Evolutionary conservation across 257 asterid species (phyloP), one percentile per base, ranked within the genome.

Genomic region (Galeopsis tetrahit): DNA sequence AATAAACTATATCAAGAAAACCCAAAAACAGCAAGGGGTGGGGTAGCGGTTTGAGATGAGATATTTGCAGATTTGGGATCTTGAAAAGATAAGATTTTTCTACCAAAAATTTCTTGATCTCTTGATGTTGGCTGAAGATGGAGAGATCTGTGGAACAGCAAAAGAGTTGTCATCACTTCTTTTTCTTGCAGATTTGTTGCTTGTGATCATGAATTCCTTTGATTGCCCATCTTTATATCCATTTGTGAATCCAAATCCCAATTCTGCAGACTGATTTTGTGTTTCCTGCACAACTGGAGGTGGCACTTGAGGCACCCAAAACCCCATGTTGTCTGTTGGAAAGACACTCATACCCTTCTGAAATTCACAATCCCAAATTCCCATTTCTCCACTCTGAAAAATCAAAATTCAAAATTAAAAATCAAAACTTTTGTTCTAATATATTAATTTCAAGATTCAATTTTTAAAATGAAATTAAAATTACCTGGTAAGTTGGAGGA

Each of bases 111-210:
- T 75, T 83, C 89, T 83, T 21, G 90, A 80, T 87, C 82, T 89
- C 78, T 83, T 83, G 49, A 80, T 5, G 38, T 61, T 79, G 73
- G 49, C 48, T 7, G 88, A 77, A 75, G 82, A 46, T 55, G 92
- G 89, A 59, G 70, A 79, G 40, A 88, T 93, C 81, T 90, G 95
- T 67, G 98, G 98, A 73, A 93, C 98, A 15, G 95, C 83, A 75
- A 80, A 85, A 55, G 83, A 84, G 59, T 86, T 82, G 62, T 88
- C 96, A 44, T 85, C 89, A 3, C 62, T 79, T 85, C 86, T 73
- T 56, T 80, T 80, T 70, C 88, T 84, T 76, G 79, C 78, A 14
- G 82, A 57, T 78, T 81, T 89, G 39, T 59, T 77, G n/a, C 66
- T 76, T 13, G 55, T 63, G 0, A 8, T 10, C 15, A 48, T 8